Conservation (phyloP, 2,329 filamentous ascomycete species). For the Monosporascus sp. region DNA sequence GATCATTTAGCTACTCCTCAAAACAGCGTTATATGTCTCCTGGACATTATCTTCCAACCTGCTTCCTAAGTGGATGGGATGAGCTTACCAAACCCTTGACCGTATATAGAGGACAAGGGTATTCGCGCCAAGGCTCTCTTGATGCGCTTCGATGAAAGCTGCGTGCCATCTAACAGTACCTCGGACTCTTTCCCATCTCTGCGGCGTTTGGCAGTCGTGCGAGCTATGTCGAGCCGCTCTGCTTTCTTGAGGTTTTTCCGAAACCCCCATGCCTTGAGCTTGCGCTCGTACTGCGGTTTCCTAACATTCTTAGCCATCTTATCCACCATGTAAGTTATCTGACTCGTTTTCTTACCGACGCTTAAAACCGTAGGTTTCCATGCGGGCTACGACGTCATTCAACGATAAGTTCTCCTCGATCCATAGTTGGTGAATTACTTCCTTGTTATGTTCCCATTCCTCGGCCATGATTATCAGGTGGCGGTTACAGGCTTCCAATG, state of each 20-base stretch:
- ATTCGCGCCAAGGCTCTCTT: neutral
- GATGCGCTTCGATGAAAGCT: neutral
- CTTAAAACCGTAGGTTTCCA: neutral
- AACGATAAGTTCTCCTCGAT: neutral
- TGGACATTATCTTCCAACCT: too few relatives aligned
- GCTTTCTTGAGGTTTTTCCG: neutral
- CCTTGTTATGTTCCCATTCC: too few relatives aligned
- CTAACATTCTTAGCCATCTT: too few relatives aligned
- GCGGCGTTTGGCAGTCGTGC: neutral
- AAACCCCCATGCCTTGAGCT: neutral
- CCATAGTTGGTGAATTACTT: neutral
- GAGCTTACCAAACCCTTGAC: too few relatives aligned
- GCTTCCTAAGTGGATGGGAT: too few relatives aligned
- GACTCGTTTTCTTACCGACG: neutral
- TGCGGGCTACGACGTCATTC: neutral
- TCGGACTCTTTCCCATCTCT: neutral
- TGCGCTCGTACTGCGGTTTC: too few relatives aligned
- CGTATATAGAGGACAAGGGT: neutral
- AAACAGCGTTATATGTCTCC: too few relatives aligned
- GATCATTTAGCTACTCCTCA: too few relatives aligned
- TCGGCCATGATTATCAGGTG: too few relatives aligned
- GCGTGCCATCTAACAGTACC: neutral
- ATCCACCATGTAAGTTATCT: too few relatives aligned
- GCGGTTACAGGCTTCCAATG: too few relatives aligned
- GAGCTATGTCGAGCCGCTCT: neutral